A percentile compares a stretch with the other conserved stretches of the same genome.
phyloP scores from a whole-genome alignment of 345 rosid genomes.

The Sonneratia alba region DNA sequence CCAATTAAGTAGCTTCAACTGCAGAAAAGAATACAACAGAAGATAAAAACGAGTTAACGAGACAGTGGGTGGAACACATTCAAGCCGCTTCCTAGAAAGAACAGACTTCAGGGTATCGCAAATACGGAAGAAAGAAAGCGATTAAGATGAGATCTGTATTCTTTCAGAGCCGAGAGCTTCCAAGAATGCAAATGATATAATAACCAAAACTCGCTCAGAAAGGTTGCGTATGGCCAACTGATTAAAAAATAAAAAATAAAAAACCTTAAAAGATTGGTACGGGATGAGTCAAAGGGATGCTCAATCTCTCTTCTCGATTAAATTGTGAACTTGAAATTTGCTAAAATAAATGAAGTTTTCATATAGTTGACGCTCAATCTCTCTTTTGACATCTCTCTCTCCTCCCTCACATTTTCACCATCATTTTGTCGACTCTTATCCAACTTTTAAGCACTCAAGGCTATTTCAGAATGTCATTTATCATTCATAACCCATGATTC shows the following conservation, averaged over 20 bases:
- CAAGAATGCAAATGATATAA: no score
- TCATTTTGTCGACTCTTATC: not conserved
- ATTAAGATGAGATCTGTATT: not conserved
- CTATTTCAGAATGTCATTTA: not conserved
- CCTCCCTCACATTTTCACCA: not conserved
- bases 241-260: no score
- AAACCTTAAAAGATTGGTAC: no score
- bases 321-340: not conserved
- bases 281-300: no score
- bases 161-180: not conserved
- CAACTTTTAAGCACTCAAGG: not conserved
- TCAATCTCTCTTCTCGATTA: not conserved
- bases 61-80: not conserved
- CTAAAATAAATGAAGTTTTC: not conserved
- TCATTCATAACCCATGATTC: not conserved
- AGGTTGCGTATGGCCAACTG: no score
- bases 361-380: not conserved
- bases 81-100: not conserved
- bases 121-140: not conserved
- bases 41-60: not conserved
- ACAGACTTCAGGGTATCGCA: not conserved
- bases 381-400: not conserved
- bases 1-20: slow-evolving; percentile 81
- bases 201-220: no score
- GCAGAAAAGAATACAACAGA: slow-evolving; percentile 3